Evolutionary conservation across 2,329 filamentous ascomycete genomes (phyloP).

Genomic region (Teratosphaeriaceae sp.): DNA sequence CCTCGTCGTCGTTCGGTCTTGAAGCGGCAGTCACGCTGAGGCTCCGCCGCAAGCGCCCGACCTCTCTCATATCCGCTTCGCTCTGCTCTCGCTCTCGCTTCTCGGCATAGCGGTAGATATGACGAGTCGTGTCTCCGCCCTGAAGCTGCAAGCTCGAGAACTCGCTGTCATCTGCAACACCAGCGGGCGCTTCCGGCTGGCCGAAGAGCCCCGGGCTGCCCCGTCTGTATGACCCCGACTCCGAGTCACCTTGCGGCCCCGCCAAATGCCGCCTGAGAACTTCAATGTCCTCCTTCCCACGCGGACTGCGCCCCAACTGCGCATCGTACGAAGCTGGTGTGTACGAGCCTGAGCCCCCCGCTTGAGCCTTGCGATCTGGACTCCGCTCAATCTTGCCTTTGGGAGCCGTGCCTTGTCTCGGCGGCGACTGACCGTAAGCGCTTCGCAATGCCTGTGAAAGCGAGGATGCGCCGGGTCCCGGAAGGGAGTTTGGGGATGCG

Average conservation of each 20-base stretch:
- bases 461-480: conserved; percentile 78
- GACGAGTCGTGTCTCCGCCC: conserved; percentile 87
- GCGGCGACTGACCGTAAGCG: conserved; percentile 62
- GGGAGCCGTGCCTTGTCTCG: conserved; percentile 54
- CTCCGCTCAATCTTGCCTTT: conserved; percentile 33
- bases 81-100: conserved; percentile 77
- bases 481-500: conserved; percentile 48
- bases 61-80: conserved; percentile 54
- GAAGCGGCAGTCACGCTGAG: conserved; percentile 72
- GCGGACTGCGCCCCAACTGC: conserved; percentile 42
- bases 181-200: conserved; percentile 11
- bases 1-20: conserved; percentile 65
- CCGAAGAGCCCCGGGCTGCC: conserved; percentile 17
- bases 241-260: conserved; percentile 42
- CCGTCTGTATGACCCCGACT: conserved; percentile 23
- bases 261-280: conserved; percentile 87
- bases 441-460: conserved; percentile 81
- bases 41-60: conserved; percentile 63
- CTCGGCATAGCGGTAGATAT: conserved; percentile 95
- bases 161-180: conserved; percentile 58
- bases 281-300: conserved; percentile 78
- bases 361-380: conserved; percentile 47
- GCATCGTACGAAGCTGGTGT: conserved; percentile 54
- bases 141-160: conserved; percentile 92
- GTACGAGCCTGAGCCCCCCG: conserved; percentile 80